Conservation (phyloP, 768 basidiomycete genomes). For the Neoboletus subvelutipes region DNA sequence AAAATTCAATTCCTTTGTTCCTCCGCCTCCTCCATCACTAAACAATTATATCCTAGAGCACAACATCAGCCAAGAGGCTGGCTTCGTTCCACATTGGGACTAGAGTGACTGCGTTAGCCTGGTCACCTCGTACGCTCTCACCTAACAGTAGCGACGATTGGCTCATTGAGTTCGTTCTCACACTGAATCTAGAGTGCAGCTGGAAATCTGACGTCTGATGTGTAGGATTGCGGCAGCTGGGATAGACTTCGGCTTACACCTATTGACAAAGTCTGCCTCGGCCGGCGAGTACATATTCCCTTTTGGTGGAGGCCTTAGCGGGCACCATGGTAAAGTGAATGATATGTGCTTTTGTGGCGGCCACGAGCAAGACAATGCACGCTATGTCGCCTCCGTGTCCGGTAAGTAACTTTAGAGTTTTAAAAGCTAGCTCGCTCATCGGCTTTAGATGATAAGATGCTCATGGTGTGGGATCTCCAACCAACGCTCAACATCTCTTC, state of each 20-base stretch:
- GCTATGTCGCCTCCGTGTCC: slow-evolving; percentile 81
- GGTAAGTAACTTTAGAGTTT: slow-evolving; percentile 39
- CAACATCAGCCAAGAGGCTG: slow-evolving; percentile 46
- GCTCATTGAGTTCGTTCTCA: slow-evolving; percentile 63
- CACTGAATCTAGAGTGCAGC: background rate
- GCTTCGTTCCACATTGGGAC: slow-evolving; percentile 75
- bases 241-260: slow-evolving; percentile 67
- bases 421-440: background rate
- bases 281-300: slow-evolving; percentile 55
- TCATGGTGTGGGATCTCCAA: slow-evolving; percentile 85
- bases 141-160: slow-evolving; percentile 64
- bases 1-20: slow-evolving; percentile 5
- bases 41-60: slow-evolving; percentile 33
- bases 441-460: slow-evolving; percentile 70
- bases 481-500: slow-evolving; percentile 51
- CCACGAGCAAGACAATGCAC: slow-evolving; percentile 59
- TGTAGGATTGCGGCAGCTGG: slow-evolving; percentile 66
- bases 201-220: slow-evolving; percentile 7
- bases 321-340: slow-evolving; percentile 76
- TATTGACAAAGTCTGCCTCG: slow-evolving; percentile 56
- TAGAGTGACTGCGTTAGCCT: slow-evolving; percentile 71
- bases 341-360: slow-evolving; percentile 83
- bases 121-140: slow-evolving; percentile 70
- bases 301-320: slow-evolving; percentile 79
- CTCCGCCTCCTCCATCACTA: slow-evolving; percentile 3